Conservation (phyloP, 345 rosid genomes). For the Zanthoxylum bungeanum region DNA sequence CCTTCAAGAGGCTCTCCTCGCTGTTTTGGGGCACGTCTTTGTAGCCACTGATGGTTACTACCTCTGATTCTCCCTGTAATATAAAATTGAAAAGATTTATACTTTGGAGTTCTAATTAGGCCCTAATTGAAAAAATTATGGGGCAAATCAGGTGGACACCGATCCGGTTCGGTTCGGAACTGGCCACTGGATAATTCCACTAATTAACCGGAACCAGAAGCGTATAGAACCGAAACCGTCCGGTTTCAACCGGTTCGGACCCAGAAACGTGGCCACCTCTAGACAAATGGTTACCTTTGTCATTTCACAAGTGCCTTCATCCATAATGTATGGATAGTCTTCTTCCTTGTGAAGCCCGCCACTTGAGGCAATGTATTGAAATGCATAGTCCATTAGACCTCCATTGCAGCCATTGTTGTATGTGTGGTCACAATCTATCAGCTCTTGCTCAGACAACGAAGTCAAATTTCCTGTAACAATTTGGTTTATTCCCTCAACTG, state of each 20-base stretch:
- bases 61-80: constrained; percentile 33
- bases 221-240: too few species aligned
- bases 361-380: constrained; percentile 36
- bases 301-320: constrained; percentile 52
- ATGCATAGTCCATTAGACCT: constrained; percentile 63
- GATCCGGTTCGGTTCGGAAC: too few species aligned
- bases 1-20: constrained; percentile 48
- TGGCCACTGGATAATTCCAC: too few species aligned
- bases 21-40: constrained; percentile 44
- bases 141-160: too few species aligned
- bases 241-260: too few species aligned
- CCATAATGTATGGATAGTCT: constrained; percentile 70
- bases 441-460: constrained; percentile 57
- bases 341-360: constrained; percentile 61
- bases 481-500: constrained; percentile 66
- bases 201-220: too few species aligned
- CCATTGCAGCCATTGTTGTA: constrained; percentile 60
- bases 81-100: too few species aligned
- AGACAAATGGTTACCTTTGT: constrained; percentile 48
- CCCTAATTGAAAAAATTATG: too few species aligned
- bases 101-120: too few species aligned
- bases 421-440: constrained; percentile 47
- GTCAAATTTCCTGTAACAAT: constrained; percentile 56
- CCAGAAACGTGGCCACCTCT: too few species aligned
- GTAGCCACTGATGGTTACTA: constrained; percentile 52